Evolutionary conservation across 2,329 filamentous ascomycete genomes (phyloP).

Genomic region (Zymoseptoria brevis): DNA sequence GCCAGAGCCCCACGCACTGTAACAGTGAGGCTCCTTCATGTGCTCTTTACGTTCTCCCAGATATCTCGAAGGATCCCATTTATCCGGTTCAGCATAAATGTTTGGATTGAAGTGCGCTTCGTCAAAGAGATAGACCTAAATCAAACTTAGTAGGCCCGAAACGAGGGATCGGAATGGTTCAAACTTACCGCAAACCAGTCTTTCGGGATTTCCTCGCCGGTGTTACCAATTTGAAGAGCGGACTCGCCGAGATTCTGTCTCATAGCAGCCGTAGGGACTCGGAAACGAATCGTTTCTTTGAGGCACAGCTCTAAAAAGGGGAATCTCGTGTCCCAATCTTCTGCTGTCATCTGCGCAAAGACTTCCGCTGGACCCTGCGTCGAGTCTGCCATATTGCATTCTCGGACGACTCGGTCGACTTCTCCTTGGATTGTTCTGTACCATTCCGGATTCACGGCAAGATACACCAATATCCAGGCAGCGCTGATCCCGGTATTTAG

Average conservation of each 20-base stretch:
- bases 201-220: conserved; percentile 43
- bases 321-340: conserved; percentile 51
- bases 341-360: conserved; percentile 23
- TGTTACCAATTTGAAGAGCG: conserved; percentile 37
- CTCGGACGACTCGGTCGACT: neutral
- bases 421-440: neutral
- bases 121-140: conserved; percentile 25
- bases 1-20: conserved; percentile 32
- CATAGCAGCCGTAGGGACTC: conserved; percentile 42
- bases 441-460: conserved; percentile 44
- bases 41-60: conserved; percentile 43
- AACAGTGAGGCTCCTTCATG: conserved; percentile 32
- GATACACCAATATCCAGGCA: conserved; percentile 45
- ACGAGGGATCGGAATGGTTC: too few relatives aligned
- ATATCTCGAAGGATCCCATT: conserved; percentile 47
- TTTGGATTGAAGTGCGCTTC: conserved; percentile 44
- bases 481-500: conserved; percentile 52
- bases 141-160: too few relatives aligned
- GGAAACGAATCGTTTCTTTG: conserved; percentile 47
- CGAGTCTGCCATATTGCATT: neutral
- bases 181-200: neutral
- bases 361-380: neutral
- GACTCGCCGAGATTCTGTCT: conserved; percentile 44
- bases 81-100: conserved; percentile 42
- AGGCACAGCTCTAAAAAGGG: conserved; percentile 46